Conservation (phyloP, 2,329 filamentous ascomycete species). For the Rutstroemia sp. region DNA sequence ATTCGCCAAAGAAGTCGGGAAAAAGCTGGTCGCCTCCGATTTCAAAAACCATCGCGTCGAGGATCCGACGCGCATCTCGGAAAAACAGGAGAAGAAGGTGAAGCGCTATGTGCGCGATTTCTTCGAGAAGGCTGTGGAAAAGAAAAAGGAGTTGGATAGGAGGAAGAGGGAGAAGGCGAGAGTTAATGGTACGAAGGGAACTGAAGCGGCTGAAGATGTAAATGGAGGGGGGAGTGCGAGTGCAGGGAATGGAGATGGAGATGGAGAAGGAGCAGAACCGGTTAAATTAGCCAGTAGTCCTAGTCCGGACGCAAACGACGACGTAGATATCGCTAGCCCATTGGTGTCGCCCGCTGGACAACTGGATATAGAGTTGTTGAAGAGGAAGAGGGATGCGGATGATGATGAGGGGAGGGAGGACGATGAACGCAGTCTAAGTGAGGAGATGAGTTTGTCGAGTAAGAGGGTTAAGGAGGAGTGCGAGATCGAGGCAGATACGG, state of each 20-base stretch:
- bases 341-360: constrained; percentile 2
- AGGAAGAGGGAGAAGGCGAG: constrained; percentile 45
- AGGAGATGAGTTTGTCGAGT: constrained; percentile 14
- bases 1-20: constrained; percentile 61
- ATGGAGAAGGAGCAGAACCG: too few relatives aligned
- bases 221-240: constrained; percentile 16
- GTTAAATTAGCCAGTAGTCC: constrained; percentile 12
- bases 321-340: constrained; percentile 18
- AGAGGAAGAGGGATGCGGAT: constrained; percentile 54
- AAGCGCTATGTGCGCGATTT: constrained; percentile 79
- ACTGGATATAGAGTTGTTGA: constrained; percentile 33
- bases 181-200: constrained; percentile 16
- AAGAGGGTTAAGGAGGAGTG: constrained; percentile 26
- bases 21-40: constrained; percentile 86
- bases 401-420: constrained; percentile 31
- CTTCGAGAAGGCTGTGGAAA: constrained; percentile 76
- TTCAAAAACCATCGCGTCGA: constrained; percentile 84
- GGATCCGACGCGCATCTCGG: constrained; percentile 68
- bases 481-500: neutral
- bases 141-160: constrained; percentile 64
- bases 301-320: constrained; percentile 29
- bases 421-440: constrained; percentile 7
- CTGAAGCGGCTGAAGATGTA: neutral
- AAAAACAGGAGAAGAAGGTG: constrained; percentile 74
- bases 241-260: neutral